Conservation (phyloP, 768 basidiomycete species). For the Leccinum subtestaceum region DNA sequence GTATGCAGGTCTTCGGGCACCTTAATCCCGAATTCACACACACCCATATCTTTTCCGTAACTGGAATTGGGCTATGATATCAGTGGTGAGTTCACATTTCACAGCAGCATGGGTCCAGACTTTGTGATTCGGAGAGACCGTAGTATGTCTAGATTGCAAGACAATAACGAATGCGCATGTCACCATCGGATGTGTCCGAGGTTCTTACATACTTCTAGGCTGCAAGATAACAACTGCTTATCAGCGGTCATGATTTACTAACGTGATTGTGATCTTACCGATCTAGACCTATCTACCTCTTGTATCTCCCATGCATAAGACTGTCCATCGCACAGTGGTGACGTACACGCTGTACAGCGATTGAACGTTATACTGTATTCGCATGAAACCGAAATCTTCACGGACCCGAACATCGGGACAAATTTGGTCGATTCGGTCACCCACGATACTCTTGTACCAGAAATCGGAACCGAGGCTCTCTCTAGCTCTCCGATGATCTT, state of each 20-base stretch:
- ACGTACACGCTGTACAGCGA: not conserved
- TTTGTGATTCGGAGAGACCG: not conserved
- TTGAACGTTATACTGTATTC: not conserved
- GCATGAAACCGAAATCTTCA: not conserved
- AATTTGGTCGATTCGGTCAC: conserved; percentile 5
- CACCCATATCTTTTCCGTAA: not conserved
- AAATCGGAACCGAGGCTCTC: conserved; percentile 1
- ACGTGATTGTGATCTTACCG: conserved; percentile 6
- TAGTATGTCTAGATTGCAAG: not conserved
- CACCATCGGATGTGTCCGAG: not conserved
- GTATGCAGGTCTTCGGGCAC: not conserved
- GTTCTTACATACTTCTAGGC: not conserved
- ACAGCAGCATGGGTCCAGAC: not conserved
- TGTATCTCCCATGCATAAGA: not conserved
- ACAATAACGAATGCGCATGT: not conserved
- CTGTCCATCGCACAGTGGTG: conserved; percentile 1
- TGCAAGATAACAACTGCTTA: not conserved
- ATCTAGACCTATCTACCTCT: not conserved
- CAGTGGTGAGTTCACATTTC: not conserved
- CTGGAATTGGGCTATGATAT: not conserved
- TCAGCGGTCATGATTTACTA: not conserved
- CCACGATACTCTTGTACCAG: conserved; percentile 7
- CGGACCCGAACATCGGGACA: not conserved
- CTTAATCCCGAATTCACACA: not conserved
- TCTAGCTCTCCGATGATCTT: conserved; percentile 4